A percentile compares a stretch with the other conserved stretches of the same genome.
These are phyloP conservation scores for Trypanosoma avium DNA, from an alignment of 208 protist genomes.

Conservation along the genomic window DNA sequence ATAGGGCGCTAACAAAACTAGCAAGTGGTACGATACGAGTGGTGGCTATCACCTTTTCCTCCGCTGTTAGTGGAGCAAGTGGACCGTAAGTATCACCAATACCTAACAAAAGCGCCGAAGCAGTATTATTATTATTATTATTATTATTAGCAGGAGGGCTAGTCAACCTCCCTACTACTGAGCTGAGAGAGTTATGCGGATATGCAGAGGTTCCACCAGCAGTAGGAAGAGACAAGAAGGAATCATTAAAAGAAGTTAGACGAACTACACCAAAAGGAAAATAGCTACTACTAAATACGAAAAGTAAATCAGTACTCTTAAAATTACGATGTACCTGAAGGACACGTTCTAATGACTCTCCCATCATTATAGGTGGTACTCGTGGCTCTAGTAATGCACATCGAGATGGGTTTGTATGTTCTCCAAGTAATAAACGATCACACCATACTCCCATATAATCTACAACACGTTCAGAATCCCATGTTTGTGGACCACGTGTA, in stretches of 20 bases:
- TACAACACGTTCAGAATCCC: constrained; percentile 65
- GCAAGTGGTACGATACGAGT: constrained; percentile 44
- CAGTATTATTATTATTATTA: too few relatives aligned
- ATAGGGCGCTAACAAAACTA: constrained; percentile 65
- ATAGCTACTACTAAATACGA: constrained; percentile 37
- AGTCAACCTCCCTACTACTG: constrained; percentile 28
- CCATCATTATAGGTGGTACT: constrained; percentile 44
- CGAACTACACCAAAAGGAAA: constrained; percentile 61
- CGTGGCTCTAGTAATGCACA: constrained; percentile 68
- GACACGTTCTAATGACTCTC: constrained; percentile 59
- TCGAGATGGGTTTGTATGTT: constrained; percentile 43
- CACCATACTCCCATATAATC: constrained; percentile 84
- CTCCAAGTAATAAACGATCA: constrained; percentile 79
- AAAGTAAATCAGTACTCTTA: constrained; percentile 37
- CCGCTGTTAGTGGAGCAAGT: constrained; percentile 27
- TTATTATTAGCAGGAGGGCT: too few relatives aligned
- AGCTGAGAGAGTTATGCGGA: constrained; percentile 6
- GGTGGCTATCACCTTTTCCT: constrained; percentile 30
- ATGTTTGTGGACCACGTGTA: constrained; percentile 58
- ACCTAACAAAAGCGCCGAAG: constrained; percentile 40
- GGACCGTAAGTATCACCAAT: constrained; percentile 36
- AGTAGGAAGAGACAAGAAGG: constrained; percentile 4
- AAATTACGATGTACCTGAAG: constrained; percentile 62
- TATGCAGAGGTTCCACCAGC: constrained; percentile 3
- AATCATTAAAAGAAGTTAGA: constrained; percentile 25